Evolutionary conservation across 768 basidiomycete species (phyloP), one percentile per base, ranked within the genome.

Genomic region (Tubosaeta sp.): DNA sequence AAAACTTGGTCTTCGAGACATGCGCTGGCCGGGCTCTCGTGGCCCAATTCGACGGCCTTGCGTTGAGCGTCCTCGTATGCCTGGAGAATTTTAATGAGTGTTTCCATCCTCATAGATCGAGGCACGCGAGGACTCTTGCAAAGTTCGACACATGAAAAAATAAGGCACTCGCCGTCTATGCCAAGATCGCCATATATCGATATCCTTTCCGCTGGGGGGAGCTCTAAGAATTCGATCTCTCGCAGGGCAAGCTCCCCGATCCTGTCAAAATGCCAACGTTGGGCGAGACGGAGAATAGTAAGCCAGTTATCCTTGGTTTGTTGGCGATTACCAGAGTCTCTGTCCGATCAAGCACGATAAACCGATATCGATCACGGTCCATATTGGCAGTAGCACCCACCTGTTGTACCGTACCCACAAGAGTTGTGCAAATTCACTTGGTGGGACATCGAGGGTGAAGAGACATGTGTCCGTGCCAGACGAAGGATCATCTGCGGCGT

Each of bases 361-460:
- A 32, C 22, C 24, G 31, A 34, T 5, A 31, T 35, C 21, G 24
- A 49, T 34, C 16, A 24, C 19, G 25, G 19, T 32, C 18, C 3
- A 10, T 31, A 6, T 30, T 21, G n/a, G n/a, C n/a, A 1, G 30
- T 24, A 18, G 27, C n/a, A 22, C 45, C 35, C 49, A 84, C 84
- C 70, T 67, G 18, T 82, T 78, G 18, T 85, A 86, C 54, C 83
- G 81, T 0, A 84, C 74, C 79, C 78, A 83, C 0, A 83, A 49
- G 1, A 86, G 74, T 0, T 71, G 70, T 0, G 71, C 70, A 40
- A 84, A 81, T 0, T 83, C 80, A 0, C 69, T 62, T 0, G 71
- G 60, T 1, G 65, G 67, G 1, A 73, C 70, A 12, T 73, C 66
- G 5, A 86, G 65, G 1, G 71, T 64, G n/a, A 80, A 71, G 0